These are phyloP conservation scores for Fusarium xyrophilum DNA, from an alignment of 2,329 filamentous ascomycete genomes.

Conservation along the genomic window DNA sequence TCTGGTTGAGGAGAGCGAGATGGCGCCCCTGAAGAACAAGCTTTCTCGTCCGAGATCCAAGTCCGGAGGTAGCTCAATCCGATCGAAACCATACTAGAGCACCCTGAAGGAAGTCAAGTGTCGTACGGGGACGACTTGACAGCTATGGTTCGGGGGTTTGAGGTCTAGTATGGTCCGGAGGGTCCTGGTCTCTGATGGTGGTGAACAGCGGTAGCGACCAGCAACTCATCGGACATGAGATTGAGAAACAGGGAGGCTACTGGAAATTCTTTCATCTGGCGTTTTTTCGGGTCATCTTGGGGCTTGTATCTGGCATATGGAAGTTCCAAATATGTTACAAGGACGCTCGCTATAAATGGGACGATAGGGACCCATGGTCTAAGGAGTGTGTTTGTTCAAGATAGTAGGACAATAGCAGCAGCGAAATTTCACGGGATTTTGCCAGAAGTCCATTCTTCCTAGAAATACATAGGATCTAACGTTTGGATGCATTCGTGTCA, in stretches of 20 bases:
- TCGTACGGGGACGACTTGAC: fast-evolving
- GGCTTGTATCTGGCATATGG: neutral
- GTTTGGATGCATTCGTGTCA: too few species aligned
- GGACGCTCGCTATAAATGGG: neutral
- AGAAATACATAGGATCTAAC: neutral
- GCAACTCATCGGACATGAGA: neutral
- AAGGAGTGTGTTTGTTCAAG: neutral
- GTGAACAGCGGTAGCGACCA: neutral
- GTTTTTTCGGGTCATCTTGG: neutral
- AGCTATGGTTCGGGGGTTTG: too few species aligned
- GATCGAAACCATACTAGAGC: neutral
- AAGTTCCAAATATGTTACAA: fast-evolving
- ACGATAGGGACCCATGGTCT: fast-evolving
- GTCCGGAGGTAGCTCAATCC: neutral
- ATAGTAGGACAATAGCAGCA: fast-evolving
- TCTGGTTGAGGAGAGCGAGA: neutral
- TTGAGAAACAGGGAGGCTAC: neutral
- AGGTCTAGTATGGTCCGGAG: fast-evolving
- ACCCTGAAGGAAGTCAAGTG: fast-evolving
- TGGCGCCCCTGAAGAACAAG: neutral
- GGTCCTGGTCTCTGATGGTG: fast-evolving
- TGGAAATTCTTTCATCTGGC: fast-evolving
- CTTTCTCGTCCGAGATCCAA: neutral
- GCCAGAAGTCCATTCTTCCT: fast-evolving
- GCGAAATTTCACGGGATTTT: fast-evolving